A percentile compares a stretch with the other conserved stretches of the same genome.
Evolutionary conservation across 192 early-diverging fungal genomes (phyloP).

Genomic region (Entophlyctis luteolus): DNA sequence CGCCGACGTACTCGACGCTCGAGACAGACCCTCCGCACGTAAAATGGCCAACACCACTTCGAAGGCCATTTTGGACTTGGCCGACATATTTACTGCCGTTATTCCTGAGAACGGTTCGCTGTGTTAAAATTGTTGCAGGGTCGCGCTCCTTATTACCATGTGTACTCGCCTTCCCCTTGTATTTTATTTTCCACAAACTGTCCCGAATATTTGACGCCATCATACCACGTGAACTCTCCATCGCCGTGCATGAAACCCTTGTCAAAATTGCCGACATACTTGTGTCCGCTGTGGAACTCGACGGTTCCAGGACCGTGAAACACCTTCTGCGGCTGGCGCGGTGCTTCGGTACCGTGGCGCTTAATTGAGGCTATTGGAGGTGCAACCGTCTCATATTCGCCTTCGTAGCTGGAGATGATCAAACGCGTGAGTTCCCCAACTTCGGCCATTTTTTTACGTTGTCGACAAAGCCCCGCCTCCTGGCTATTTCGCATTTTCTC

Average conservation of each 20-base stretch:
- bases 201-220: conserved; percentile 43
- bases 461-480: too few relatives aligned
- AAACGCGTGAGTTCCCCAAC: conserved; percentile 53
- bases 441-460: conserved; percentile 42
- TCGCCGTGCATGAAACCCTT: conserved; percentile 45
- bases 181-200: conserved; percentile 47
- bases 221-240: conserved; percentile 43
- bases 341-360: not conserved
- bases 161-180: conserved; percentile 38
- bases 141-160: conserved; percentile 39
- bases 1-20: conserved; percentile 34
- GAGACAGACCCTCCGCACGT: conserved; percentile 4
- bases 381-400: conserved; percentile 41
- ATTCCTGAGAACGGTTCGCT: conserved; percentile 27
- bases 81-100: conserved; percentile 46
- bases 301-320: conserved; percentile 32
- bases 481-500: too few relatives aligned
- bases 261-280: conserved; percentile 36
- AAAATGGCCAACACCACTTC: conserved; percentile 44
- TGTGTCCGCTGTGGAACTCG: conserved; percentile 35
- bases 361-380: too few relatives aligned
- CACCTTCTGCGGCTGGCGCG: not conserved
- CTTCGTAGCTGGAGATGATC: conserved; percentile 52
- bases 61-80: conserved; percentile 40
- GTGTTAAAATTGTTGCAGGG: not conserved